Evolutionary conservation across 192 early-diverging fungal species (phyloP).

Genomic region (Linnemannia zychae): DNA sequence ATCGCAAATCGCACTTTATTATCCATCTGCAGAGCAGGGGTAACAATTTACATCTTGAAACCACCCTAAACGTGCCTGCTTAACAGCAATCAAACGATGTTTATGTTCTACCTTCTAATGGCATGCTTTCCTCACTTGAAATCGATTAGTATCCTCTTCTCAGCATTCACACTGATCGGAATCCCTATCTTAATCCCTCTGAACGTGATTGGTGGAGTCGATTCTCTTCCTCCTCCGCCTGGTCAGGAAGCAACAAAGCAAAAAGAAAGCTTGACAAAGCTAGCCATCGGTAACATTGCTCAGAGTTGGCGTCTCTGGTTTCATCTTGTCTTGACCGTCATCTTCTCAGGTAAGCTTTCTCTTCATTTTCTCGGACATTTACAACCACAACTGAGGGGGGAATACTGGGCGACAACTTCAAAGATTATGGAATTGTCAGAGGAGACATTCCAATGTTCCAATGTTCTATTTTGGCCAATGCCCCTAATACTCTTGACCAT

Average conservation of each 20-base stretch:
- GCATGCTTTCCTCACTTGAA: not conserved
- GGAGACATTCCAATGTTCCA: not conserved
- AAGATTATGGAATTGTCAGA: not conserved
- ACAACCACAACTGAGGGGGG: not conserved
- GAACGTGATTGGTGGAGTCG: constrained; percentile 69
- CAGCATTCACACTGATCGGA: constrained; percentile 66
- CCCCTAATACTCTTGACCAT: not conserved
- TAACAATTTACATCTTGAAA: too few relatives aligned
- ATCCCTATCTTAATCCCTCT: constrained; percentile 79
- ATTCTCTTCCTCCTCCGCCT: not conserved
- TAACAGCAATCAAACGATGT: not conserved
- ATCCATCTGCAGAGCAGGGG: too few relatives aligned
- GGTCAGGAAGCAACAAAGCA: not conserved
- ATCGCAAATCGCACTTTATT: not conserved
- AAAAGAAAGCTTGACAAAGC: constrained; percentile 60
- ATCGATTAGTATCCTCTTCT: constrained; percentile 68
- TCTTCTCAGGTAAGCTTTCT: constrained; percentile 62
- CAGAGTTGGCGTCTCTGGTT: constrained; percentile 74
- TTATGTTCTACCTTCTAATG: not conserved
- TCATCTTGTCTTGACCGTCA: constrained; percentile 70
- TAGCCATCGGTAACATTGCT: constrained; percentile 82
- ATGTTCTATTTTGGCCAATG: not conserved
- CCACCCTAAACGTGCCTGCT: too few relatives aligned
- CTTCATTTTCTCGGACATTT: not conserved
- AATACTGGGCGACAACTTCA: not conserved